These are phyloP conservation scores for Paracoccidioides brasiliensis DNA, from an alignment of 2,329 filamentous ascomycete species.

Conservation along the genomic window DNA sequence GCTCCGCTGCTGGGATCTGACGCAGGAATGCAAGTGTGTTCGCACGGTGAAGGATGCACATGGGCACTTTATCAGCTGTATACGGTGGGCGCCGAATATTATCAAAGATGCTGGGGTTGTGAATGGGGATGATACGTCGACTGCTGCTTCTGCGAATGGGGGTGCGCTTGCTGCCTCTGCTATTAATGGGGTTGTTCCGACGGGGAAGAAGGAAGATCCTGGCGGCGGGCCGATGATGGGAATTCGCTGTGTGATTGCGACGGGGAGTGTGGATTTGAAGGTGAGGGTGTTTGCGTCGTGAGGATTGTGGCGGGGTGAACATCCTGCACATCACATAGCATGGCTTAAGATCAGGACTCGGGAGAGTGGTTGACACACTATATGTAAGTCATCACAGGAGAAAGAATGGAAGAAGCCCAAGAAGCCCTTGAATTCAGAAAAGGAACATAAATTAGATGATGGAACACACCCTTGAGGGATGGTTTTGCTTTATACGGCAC, in stretches of 20 bases:
- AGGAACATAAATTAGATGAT: not conserved
- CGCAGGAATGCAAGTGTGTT: constrained; percentile 80
- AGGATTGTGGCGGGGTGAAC: not conserved
- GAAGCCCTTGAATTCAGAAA: not conserved
- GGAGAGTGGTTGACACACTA: too few species aligned
- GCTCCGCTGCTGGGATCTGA: constrained; percentile 83
- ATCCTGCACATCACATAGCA: too few species aligned
- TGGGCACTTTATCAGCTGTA: constrained; percentile 70
- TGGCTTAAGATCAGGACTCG: too few species aligned
- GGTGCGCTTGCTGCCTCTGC: constrained; percentile 13
- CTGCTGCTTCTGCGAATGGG: constrained; percentile 9
- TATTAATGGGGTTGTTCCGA: constrained; percentile 20
- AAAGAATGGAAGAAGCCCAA: too few species aligned
- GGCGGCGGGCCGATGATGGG: constrained; percentile 45
- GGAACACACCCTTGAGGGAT: not conserved
- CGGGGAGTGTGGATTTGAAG: constrained; percentile 70
- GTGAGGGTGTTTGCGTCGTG: constrained; percentile 62
- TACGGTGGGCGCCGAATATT: constrained; percentile 74
- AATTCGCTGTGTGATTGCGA: constrained; percentile 76
- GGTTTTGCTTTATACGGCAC: not conserved
- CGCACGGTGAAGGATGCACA: constrained; percentile 67
- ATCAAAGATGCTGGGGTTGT: constrained; percentile 42
- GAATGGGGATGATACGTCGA: constrained; percentile 4
- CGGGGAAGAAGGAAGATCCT: constrained; percentile 37
- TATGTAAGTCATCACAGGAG: too few species aligned